Evolutionary conservation across 1,284 basidiomycete genomes (phyloP), one percentile per base, ranked within the genome.

Genomic region (Inonotus obliquus): DNA sequence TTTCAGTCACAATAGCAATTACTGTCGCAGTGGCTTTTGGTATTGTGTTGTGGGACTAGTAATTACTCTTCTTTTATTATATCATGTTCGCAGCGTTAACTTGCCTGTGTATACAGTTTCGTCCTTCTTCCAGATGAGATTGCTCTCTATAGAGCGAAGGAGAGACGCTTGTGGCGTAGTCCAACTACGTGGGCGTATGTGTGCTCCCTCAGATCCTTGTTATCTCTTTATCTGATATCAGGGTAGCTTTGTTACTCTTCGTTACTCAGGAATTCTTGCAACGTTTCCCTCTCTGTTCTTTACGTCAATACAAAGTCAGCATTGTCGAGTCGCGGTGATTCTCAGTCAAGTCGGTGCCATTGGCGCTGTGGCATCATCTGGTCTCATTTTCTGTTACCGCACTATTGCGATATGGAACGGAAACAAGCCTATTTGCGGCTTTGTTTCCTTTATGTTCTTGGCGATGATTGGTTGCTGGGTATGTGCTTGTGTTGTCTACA

Each of bases 201-300:
- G 23, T 23, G 7, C 4, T 25, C 19, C 6, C 4, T 14, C 25
- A 4, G 6, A 19, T 14, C 2, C 9, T 32, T 32, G 32, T 4
- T 9, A 32, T 9, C 32, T 32, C 32, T 32, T 32, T 9, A 32
- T 32, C n/a, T 49, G 38, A 5, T 25, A 10, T n/a, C 14, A 48
- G 4, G 11, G 13, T 19, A 65, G 64, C 35, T 67, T 66, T 53
- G 52, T 67, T 6, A 11, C 66, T 19, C 57, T 67, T 17, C 63
- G 65, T 13, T 67, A 66, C 53, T 62, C 67, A 7, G 65, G 59
- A 2, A 51, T 67, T 19, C 37, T 67, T 9, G 67, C 67, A 25
- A 65, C 57, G 3, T 51, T 67, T 38, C 62, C 67, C 1, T 59
- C 65, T 11, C 32, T 67, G 1, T 64, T 67, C 64, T 67, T 66